phyloP scores from a whole-genome alignment of 108 stramenopile genomes.

The Nitzschia sp. region DNA sequence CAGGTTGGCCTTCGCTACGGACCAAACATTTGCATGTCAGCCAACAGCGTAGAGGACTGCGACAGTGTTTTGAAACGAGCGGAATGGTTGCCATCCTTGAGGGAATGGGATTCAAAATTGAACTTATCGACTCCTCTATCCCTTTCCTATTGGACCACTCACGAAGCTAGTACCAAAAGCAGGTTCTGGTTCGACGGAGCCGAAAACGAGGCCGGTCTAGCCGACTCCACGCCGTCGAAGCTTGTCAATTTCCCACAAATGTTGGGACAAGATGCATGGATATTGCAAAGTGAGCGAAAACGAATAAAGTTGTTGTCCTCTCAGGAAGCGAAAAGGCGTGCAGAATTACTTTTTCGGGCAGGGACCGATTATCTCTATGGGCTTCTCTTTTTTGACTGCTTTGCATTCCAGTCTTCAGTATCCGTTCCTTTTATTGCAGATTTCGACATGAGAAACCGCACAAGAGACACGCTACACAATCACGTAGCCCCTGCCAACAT shows the following conservation, averaged over 20 bases:
- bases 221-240: neutral
- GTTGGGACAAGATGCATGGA: constrained; percentile 11
- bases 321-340: neutral
- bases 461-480: no score
- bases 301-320: constrained; percentile 8
- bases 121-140: neutral
- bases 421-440: neutral
- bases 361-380: constrained; percentile 18
- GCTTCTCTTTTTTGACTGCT: constrained; percentile 7
- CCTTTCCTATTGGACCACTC: constrained; percentile 11
- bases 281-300: neutral
- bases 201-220: constrained; percentile 7
- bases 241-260: constrained; percentile 16
- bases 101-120: constrained; percentile 1
- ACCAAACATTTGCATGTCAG: neutral
- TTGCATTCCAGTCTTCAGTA: constrained; percentile 3
- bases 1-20: neutral
- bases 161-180: neutral
- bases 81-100: constrained; percentile 22
- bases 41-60: constrained; percentile 7
- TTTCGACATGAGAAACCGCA: no score
- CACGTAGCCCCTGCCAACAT: no score
- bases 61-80: constrained; percentile 10
- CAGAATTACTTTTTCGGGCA: neutral
- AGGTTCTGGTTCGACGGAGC: constrained; percentile 1